phyloP scores from a whole-genome alignment of 768 basidiomycete genomes.

The Exidia glandulosa region DNA sequence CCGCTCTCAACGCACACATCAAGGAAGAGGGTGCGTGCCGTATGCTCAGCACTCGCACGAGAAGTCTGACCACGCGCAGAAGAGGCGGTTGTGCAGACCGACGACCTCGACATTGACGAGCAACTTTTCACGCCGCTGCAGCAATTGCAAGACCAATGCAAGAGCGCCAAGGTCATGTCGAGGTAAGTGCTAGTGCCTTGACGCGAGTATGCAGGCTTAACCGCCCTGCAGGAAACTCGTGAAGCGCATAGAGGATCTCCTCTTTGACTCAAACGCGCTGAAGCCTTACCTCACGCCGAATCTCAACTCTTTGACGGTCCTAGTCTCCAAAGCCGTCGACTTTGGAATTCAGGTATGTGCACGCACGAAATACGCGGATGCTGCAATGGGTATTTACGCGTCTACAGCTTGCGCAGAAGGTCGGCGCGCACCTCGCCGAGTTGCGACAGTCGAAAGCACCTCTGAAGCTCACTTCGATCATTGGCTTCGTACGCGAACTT shows the following conservation, averaged over 20 bases:
- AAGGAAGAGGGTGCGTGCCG: conserved; percentile 67
- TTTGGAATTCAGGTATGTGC: conserved; percentile 91
- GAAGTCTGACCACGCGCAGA: no score
- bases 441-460: conserved; percentile 65
- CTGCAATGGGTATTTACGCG: no score
- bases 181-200: no score
- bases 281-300: conserved; percentile 60
- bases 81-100: conserved; percentile 70
- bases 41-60: no score
- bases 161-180: conserved; percentile 67
- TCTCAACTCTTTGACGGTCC: conserved; percentile 58
- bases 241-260: conserved; percentile 72
- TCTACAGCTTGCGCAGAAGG: conserved; percentile 81
- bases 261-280: conserved; percentile 58
- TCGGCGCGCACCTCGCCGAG: conserved; percentile 74
- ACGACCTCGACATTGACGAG: conserved; percentile 60
- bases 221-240: conserved; percentile 91
- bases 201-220: no score
- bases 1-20: conserved; percentile 57
- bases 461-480: conserved; percentile 62
- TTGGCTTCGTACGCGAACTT: conserved; percentile 62
- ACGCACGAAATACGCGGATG: no score
- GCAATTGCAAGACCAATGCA: conserved; percentile 69
- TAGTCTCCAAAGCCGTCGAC: conserved; percentile 73
- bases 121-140: conserved; percentile 76